Evolutionary conservation across 352 stramenopile species (phyloP), one percentile per base, ranked within the genome.

Genomic region (Globisporangium ultimum): DNA sequence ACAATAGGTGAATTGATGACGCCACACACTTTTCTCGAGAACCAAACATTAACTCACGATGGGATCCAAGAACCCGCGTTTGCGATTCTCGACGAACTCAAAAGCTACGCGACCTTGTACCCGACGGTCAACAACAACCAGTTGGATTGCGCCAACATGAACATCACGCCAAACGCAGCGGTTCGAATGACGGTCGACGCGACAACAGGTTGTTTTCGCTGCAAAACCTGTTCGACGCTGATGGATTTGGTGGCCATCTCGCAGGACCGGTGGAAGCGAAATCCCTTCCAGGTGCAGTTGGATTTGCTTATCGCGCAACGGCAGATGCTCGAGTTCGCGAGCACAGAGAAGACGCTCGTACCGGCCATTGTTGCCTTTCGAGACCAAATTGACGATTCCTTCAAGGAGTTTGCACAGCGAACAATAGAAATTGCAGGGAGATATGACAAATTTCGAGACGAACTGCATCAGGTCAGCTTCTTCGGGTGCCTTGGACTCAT

Each of bases 141-240:
- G 0, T 55, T 70, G 4, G 61, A 82, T 46, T 92, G 82, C 43
- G 51, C 66, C 11, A 58, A 54, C 28, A 57, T 88, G 59, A 76
- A 72, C 12, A 88, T 88, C 55, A 77, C 67, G 2, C 69, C 69
- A 2, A 91, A 66, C 36, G 45, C 71, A 14, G 53, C 57, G 1
- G 70, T 67, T 32, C 75, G 80, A 38, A 92, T 90, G 82, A 81
- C 61, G 8, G 61, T 84, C 41, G 82, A 76, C 0, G 76, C 66
- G 0, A 20, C 56, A 15, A 87, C 76, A 2, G 80, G 82, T 13
- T 92, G 80, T 41, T 90, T 88, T 52, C 71, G 66, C 20, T 92
- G 82, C 51, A 84, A 87, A 52, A 68, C 67, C 2, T 92, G 82
- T 60, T 60, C 70, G 7, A 48, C 48, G 17, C 63, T 90, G 1